phyloP scores from a whole-genome alignment of 108 stramenopile species.

The Fistulifera pelliculosa region DNA sequence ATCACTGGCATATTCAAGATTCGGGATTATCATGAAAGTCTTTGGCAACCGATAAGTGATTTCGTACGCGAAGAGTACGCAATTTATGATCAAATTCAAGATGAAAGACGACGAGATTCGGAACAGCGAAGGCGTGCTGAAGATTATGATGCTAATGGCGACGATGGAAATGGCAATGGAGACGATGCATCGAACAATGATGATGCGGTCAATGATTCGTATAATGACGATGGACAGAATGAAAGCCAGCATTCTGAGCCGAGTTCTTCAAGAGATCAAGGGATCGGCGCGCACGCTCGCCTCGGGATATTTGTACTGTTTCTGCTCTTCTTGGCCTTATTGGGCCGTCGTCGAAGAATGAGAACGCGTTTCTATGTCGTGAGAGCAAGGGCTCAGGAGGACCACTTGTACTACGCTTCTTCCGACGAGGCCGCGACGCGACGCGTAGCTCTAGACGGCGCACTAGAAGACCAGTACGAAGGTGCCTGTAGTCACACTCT shows the following conservation, averaged over 20 bases:
- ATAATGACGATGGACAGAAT: not conserved
- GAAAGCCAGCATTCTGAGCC: not conserved
- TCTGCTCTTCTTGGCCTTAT: slow-evolving; percentile 54
- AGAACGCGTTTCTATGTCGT: slow-evolving; percentile 65
- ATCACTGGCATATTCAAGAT: slow-evolving; percentile 66
- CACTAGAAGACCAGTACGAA: slow-evolving; percentile 73
- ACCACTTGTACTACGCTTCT: slow-evolving; percentile 74
- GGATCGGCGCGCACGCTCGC: slow-evolving; percentile 38
- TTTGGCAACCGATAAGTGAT: slow-evolving; percentile 52
- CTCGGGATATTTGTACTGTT: slow-evolving; percentile 48
- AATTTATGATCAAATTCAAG: slow-evolving; percentile 13
- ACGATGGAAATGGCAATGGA: too few species aligned
- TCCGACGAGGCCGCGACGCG: slow-evolving; percentile 23
- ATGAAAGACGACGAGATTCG: not conserved
- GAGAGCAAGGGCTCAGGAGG: slow-evolving; percentile 70
- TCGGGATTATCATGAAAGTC: slow-evolving; percentile 48
- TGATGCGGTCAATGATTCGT: not conserved
- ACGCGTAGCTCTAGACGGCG: slow-evolving; percentile 43
- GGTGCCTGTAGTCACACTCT: slow-evolving; percentile 82
- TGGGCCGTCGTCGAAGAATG: slow-evolving; percentile 77
- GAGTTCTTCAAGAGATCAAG: slow-evolving; percentile 2
- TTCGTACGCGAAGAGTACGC: slow-evolving; percentile 39
- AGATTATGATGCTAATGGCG: not conserved
- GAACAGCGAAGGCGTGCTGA: not conserved
- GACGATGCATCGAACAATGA: too few species aligned